phyloP scores from a whole-genome alignment of 805 yeast genomes.

The Metschnikowia baotianmanensis region DNA sequence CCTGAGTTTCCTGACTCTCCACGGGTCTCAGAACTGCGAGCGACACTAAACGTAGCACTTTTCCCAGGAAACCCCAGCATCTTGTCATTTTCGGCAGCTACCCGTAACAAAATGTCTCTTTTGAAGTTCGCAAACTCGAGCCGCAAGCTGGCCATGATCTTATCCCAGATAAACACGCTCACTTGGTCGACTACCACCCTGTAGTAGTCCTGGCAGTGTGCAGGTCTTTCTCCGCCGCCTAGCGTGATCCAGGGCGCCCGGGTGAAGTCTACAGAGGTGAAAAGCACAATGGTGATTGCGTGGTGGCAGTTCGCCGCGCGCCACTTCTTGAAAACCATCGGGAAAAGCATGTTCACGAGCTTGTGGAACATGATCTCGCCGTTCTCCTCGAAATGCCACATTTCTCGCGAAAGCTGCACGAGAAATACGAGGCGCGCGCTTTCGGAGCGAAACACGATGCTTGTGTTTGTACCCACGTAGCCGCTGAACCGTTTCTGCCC shows the following conservation, averaged over 20 bases:
- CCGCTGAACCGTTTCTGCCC: conserved; percentile 76
- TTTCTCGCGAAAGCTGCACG: conserved; percentile 87
- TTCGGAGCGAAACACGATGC: conserved; percentile 84
- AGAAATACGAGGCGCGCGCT: conserved; percentile 80
- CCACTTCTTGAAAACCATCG: conserved; percentile 87
- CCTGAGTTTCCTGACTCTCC: too few species aligned
- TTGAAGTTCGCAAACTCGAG: conserved; percentile 82
- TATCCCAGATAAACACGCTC: conserved; percentile 83
- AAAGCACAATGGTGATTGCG: conserved; percentile 81
- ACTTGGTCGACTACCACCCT: conserved; percentile 95
- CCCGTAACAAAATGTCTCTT: conserved; percentile 65
- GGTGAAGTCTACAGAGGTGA: conserved; percentile 73
- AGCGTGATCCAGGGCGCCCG: conserved; percentile 53
- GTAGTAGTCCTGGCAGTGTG: conserved; percentile 72
- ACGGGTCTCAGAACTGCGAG: too few species aligned
- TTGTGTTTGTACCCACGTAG: conserved; percentile 70
- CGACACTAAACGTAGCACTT: too few species aligned
- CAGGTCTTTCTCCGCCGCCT: conserved; percentile 68
- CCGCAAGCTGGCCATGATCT: conserved; percentile 83
- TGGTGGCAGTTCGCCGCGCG: conserved; percentile 85
- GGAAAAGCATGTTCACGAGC: conserved; percentile 87
- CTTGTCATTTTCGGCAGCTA: too few species aligned
- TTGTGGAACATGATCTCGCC: conserved; percentile 94
- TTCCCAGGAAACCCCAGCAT: too few species aligned
- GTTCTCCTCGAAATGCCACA: conserved; percentile 98